A percentile compares a stretch with the other conserved stretches of the same genome.
phyloP scores from a whole-genome alignment of 2,329 filamentous ascomycete genomes.

The Samsoniella hepiali region DNA sequence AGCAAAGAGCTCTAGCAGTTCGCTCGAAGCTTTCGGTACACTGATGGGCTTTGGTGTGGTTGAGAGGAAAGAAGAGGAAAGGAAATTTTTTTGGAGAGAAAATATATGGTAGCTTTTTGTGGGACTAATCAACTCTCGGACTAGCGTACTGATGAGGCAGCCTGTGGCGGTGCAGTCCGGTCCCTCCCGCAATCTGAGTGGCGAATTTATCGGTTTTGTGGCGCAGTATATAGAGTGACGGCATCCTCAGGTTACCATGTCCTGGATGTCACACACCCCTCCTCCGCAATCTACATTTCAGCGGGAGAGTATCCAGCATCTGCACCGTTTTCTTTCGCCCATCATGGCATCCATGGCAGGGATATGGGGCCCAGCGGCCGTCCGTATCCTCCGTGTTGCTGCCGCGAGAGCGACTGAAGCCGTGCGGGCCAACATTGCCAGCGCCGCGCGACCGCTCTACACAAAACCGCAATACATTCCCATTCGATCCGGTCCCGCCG shows the following conservation, averaged over 20 bases:
- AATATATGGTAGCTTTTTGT: slow-evolving; percentile 14
- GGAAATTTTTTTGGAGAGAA: slow-evolving; percentile 13
- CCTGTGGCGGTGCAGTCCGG: slow-evolving; percentile 36
- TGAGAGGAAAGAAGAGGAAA: slow-evolving; percentile 20
- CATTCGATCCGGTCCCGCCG: slow-evolving; percentile 37
- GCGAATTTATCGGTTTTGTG: slow-evolving; percentile 25
- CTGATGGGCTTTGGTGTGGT: slow-evolving; percentile 20
- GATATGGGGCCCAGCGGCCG: slow-evolving; percentile 55
- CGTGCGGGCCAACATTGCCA: slow-evolving; percentile 48
- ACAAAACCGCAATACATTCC: slow-evolving; percentile 45
- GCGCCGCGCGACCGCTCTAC: slow-evolving; percentile 43
- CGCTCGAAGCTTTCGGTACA: slow-evolving; percentile 6
- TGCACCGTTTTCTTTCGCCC: slow-evolving; percentile 22
- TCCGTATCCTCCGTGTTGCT: slow-evolving; percentile 53
- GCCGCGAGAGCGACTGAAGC: slow-evolving; percentile 49
- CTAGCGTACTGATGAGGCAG: slow-evolving; percentile 25
- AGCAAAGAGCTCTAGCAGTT: not conserved
- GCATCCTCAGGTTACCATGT: slow-evolving; percentile 17
- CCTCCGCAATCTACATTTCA: slow-evolving; percentile 23
- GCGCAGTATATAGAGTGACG: slow-evolving; percentile 21
- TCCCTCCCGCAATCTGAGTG: slow-evolving; percentile 27
- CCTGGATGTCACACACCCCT: slow-evolving; percentile 4
- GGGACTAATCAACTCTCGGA: slow-evolving; percentile 25
- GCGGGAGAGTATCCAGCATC: slow-evolving; percentile 24
- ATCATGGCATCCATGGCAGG: slow-evolving; percentile 56